A percentile compares a stretch with the other conserved stretches of the same genome.
Evolutionary conservation across 176 grass and related monocot genomes (phyloP).

Genomic region (Zoysia pacifica): DNA sequence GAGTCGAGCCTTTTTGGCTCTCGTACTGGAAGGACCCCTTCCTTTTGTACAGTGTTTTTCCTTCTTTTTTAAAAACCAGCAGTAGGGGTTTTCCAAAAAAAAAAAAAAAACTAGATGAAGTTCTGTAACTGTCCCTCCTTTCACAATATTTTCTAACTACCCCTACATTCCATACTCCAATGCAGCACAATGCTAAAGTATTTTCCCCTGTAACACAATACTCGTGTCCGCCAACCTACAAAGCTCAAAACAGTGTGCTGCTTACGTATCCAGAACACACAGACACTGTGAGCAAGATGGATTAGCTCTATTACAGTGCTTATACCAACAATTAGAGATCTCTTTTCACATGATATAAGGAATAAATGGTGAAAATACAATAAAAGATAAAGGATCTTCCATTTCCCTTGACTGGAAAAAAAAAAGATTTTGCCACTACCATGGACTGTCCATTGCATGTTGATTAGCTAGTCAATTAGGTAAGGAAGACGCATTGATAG

Average conservation of each 20-base stretch:
- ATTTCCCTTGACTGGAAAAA: neutral
- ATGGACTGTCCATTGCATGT: neutral
- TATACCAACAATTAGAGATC: neutral
- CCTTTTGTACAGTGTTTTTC: too few species aligned
- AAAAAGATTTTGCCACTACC: neutral
- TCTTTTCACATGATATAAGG: neutral
- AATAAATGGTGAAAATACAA: neutral
- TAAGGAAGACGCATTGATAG: neutral
- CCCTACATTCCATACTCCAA: neutral
- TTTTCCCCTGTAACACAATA: neutral
- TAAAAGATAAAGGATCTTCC: neutral
- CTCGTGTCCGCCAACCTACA: neutral
- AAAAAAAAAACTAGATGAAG: constrained; percentile 6
- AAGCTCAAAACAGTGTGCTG: neutral
- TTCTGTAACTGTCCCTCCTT: neutral
- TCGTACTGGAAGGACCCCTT: too few species aligned
- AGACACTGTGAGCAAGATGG: neutral
- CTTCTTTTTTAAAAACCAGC: too few species aligned
- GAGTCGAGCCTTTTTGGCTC: too few species aligned
- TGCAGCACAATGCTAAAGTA: neutral
- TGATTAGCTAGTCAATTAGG: neutral
- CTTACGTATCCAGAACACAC: neutral
- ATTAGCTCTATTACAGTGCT: neutral
- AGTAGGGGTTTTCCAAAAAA: too few species aligned
- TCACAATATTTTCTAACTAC: constrained; percentile 5